Base-by-base conservation (phyloP, 2,329 filamentous ascomycete genomes). In the Aphanocladium album region DNA sequence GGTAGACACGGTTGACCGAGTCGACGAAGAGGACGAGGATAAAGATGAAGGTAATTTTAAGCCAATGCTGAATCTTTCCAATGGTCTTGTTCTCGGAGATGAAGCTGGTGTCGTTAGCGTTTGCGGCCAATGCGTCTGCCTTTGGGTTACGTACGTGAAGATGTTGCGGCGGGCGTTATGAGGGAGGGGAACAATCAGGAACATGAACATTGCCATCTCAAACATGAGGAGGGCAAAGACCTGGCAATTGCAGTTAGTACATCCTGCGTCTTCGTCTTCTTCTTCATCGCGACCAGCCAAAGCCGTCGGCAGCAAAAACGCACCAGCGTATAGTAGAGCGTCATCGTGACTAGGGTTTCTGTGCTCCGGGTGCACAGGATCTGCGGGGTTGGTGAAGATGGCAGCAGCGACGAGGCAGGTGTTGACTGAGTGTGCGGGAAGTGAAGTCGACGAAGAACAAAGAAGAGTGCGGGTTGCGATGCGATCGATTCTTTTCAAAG, bases 31-130 rank as follows among this genome's bases (percentile, higher is more conserved):
- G 88, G 66, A 99, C 96, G 62, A 98, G 82, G 71, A 99, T 98
- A 80, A 99, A 99, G 73, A 99, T 93, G 74, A 99, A 99, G 2
- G 92, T 96, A 61, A 99, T 99, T 84, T 97, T 98, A 79, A 99
- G 83, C 70, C 92, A 93, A 80, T 99, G 97, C 81, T 98, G 93
- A 66, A 98, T 75, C 76, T 98, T 97, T 45, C 93, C 95, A 62
- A 99, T 84, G 57, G 87, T 63, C 0, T 83, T 89, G 73, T 88
- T 96, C 72, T 93, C 91, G 57, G 93, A 97, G 72, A 99, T 93
- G 85, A 99, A 99, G 69, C 89, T 91, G 64, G 60, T 39, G 21
- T 6, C 55, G 33, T 60, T 23, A 57, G 50, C 17, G 47, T 14
- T 23, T 19, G 55, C 67, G 49, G 64, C 62, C 54, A 49, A 45